These are phyloP conservation scores for Rhizomucor miehei DNA, from an alignment of 371 early-diverging fungal species.

Conservation along the genomic window DNA sequence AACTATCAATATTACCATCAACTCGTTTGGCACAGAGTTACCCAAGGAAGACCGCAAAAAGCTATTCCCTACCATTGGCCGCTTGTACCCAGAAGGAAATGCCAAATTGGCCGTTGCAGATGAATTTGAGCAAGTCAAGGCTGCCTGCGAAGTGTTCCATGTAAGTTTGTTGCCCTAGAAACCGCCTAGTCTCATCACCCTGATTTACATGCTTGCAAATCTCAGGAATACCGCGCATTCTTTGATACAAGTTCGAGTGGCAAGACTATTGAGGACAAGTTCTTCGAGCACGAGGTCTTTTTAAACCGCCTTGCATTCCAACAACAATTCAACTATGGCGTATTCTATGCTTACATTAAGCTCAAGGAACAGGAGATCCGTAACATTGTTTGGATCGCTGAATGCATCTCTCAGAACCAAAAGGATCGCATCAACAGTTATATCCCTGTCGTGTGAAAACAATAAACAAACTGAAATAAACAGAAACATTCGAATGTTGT, in stretches of 20 bases:
- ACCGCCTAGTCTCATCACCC: too few species aligned
- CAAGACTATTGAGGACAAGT: conserved; percentile 89
- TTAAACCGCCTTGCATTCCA: conserved; percentile 92
- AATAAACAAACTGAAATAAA: background rate
- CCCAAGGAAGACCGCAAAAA: conserved; percentile 93
- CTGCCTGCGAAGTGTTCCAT: conserved; percentile 76
- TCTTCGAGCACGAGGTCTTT: conserved; percentile 93
- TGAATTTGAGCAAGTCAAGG: conserved; percentile 92
- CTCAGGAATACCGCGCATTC: conserved; percentile 79
- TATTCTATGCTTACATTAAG: conserved; percentile 96
- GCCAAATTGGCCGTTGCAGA: conserved; percentile 84
- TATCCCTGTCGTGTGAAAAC: conserved; percentile 64
- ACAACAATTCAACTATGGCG: conserved; percentile 95
- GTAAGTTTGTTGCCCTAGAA: conserved; percentile 52
- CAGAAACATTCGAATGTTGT: background rate
- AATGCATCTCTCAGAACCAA: conserved; percentile 98
- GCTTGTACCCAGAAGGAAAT: conserved; percentile 90
- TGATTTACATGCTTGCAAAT: too few species aligned
- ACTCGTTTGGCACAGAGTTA: conserved; percentile 96
- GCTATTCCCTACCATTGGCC: conserved; percentile 90
- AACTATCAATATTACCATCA: conserved; percentile 96
- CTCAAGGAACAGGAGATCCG: conserved; percentile 99
- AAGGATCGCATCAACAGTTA: conserved; percentile 93
- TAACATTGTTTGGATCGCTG: conserved; percentile 99
- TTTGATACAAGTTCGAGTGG: conserved; percentile 52